phyloP scores from a whole-genome alignment of 257 asterid species.

The Ballota nigra region DNA sequence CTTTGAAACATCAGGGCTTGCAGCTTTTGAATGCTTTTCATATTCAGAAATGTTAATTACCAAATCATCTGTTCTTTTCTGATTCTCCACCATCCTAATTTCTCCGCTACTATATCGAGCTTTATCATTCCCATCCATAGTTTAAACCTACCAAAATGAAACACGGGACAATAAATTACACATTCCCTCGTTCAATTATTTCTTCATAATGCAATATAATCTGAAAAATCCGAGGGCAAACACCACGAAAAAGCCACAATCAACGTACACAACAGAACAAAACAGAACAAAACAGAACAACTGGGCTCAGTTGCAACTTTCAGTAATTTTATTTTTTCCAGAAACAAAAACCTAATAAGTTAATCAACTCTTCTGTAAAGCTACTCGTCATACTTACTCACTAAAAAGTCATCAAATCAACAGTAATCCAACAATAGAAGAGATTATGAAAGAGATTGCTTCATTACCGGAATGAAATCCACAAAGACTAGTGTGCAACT shows the following conservation, averaged over 20 bases:
- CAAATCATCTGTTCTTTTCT: slow-evolving; percentile 43
- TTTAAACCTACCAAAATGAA: slow-evolving; percentile 24
- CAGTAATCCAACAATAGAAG: not conserved
- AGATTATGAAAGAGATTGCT: too few species aligned
- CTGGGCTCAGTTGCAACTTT: slow-evolving; percentile 1
- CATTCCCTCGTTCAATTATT: not conserved
- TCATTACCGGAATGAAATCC: too few species aligned
- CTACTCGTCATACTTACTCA: not conserved
- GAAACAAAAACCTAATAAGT: not conserved
- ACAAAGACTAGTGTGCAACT: too few species aligned
- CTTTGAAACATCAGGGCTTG: slow-evolving; percentile 29
- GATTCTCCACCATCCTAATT: slow-evolving; percentile 56
- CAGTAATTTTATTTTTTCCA: not conserved
- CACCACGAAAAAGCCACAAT: not conserved
- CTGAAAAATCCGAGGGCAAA: not conserved
- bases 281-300: not conserved
- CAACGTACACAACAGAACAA: not conserved
- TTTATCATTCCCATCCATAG: slow-evolving; percentile 39
- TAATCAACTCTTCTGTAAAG: not conserved
- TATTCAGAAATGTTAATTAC: slow-evolving; percentile 50
- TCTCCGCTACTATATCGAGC: slow-evolving; percentile 37
- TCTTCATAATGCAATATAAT: not conserved
- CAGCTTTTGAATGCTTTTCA: slow-evolving; percentile 45
- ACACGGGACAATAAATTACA: slow-evolving; percentile 1
- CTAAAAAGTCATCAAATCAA: not conserved